Base-by-base conservation (phyloP, 805 yeast species). In the Metschnikowia sp. region DNA sequence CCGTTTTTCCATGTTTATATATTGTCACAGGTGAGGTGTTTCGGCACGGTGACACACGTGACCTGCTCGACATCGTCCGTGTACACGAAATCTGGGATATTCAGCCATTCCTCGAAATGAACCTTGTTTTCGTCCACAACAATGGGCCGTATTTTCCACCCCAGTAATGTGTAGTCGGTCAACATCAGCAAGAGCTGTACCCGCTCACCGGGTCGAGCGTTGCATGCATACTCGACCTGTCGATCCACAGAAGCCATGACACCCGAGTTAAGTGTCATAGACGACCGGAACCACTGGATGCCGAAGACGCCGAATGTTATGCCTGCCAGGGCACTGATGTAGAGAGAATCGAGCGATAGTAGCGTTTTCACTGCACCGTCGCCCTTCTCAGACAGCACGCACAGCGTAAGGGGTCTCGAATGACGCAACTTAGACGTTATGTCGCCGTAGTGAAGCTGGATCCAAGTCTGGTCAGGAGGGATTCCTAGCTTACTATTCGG, bases 221-320 rank as follows among this genome's bases (percentile, higher is more conserved):
- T 32, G 30, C 56, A 53, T 9, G 40, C 40, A 29, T 47, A 48
- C 44, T 53, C 56, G 4, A 34, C 40, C 42, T 43, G 53, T 10
- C 42, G 32, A 18, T 49, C 53, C 13, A 33, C 11, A 13, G 34
- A 28, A 34, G 28, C 35, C 38, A 3, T 10, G 35, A 37, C 13
- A 35, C 49, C 48, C 6, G 48, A 1, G 10, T 15, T 29, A 11
- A 38, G 29, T 3, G 37, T 39, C n/a, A 40, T 9, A 5, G 40
- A 31, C n/a, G 36, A 31, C 34, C 44, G 44, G 37, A 49, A 11
- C 29, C 42, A 31, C 10, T 11, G 32, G 9, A 36, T 11, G 5
- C 43, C 46, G 13, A 47, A 32, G 3, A 52, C 10, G 4, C 47
- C 45, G 9, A 39, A 32, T 10, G 33, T 18, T 15, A 45, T 11